These are phyloP conservation scores for Monosporozyma unispora DNA, from an alignment of 805 yeast genomes.

Conservation along the genomic window DNA sequence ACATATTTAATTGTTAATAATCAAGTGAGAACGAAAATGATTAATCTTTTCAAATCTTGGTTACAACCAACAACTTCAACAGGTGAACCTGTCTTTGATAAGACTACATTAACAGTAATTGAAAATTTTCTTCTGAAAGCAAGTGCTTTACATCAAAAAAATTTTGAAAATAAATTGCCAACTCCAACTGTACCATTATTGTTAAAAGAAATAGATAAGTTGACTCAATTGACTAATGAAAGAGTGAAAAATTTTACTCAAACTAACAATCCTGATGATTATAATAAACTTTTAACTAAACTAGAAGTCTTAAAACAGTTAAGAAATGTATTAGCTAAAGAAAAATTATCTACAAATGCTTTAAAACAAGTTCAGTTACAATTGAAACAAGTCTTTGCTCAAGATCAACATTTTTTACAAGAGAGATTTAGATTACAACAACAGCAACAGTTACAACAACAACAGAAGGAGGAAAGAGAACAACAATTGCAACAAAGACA, in stretches of 20 bases:
- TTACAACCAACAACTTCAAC: constrained; percentile 43
- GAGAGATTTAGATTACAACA: constrained; percentile 23
- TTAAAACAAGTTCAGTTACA: constrained; percentile 33
- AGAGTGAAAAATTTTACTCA: constrained; percentile 26
- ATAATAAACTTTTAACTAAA: constrained; percentile 27
- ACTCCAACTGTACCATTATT: constrained; percentile 27
- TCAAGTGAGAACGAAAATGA: constrained; percentile 60
- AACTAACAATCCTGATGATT: constrained; percentile 7
- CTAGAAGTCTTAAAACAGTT: constrained; percentile 30
- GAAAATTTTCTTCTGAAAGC: constrained; percentile 64
- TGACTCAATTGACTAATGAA: constrained; percentile 29
- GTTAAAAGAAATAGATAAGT: constrained; percentile 30
- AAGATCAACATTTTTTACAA: constrained; percentile 28
- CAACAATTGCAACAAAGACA: constrained; percentile 1
- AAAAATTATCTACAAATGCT: constrained; percentile 26
- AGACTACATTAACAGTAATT: constrained; percentile 57
- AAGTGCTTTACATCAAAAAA: constrained; percentile 37
- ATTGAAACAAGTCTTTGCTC: constrained; percentile 33
- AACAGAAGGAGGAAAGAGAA: constrained; percentile 2
- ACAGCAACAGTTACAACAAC: constrained; percentile 15
- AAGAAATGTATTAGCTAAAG: constrained; percentile 29
- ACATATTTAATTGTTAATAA: constrained; percentile 77
- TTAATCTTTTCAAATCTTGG: constrained; percentile 84
- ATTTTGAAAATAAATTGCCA: constrained; percentile 23
- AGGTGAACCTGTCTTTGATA: constrained; percentile 56